Percentiles rank a stretch among this genome's conserved stretches.
These are phyloP conservation scores for Euphorbia schlechtendalii DNA, from an alignment of 441 rosid genomes.

Conservation along the genomic window DNA sequence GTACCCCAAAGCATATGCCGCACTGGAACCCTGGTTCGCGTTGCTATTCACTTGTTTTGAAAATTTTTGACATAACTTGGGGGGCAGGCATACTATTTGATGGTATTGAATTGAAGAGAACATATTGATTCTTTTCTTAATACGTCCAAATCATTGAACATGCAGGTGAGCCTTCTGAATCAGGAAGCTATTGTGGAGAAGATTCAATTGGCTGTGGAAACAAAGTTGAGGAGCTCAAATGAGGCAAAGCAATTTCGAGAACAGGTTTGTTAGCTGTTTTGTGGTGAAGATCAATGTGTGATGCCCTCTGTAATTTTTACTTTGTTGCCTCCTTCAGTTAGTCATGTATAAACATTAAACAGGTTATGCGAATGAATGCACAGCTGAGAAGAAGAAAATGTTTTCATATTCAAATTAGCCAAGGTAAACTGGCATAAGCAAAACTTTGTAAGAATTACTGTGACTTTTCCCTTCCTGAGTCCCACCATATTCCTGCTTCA, in stretches of 20 bases:
- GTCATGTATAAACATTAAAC: too few species aligned
- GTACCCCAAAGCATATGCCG: neutral
- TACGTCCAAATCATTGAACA: neutral
- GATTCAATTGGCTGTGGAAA: constrained; percentile 73
- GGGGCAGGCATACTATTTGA: neutral
- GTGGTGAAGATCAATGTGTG: neutral
- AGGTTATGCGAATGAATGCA: neutral
- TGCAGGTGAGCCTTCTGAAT: constrained; percentile 91
- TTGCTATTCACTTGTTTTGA: neutral
- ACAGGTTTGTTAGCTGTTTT: constrained; percentile 46
- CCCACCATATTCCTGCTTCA: neutral
- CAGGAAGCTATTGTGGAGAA: constrained; percentile 75
- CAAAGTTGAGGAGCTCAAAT: constrained; percentile 64
- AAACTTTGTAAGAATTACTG: neutral
- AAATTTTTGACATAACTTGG: neutral
- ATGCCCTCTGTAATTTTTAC: too few species aligned
- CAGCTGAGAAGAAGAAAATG: neutral
- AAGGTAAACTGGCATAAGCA: neutral
- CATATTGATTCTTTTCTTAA: neutral
- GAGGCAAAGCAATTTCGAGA: constrained; percentile 66
- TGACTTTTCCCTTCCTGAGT: neutral
- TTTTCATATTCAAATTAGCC: neutral
- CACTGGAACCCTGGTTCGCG: neutral
- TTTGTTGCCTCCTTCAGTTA: too few species aligned
- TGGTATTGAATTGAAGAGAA: neutral